A percentile compares a stretch with the other conserved stretches of the same genome.
Conservation (phyloP, 2,329 filamentous ascomycete genomes). For the Ascochyta viciae-villosae region DNA sequence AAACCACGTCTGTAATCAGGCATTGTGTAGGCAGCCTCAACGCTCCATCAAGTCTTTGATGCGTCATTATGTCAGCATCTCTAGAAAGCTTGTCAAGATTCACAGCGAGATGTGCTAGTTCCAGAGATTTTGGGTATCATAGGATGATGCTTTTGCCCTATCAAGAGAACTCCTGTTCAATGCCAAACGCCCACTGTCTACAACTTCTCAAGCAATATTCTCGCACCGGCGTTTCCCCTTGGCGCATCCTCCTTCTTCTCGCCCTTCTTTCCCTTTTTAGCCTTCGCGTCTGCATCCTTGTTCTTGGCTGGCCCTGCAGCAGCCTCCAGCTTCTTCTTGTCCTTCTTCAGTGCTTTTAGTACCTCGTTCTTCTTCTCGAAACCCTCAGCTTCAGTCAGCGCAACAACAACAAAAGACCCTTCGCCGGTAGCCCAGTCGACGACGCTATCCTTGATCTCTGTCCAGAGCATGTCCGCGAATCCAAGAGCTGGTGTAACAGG, state of each 20-base stretch:
- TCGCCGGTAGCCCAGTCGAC: constrained; percentile 85
- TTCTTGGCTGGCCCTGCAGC: constrained; percentile 58
- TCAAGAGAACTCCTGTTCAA: constrained; percentile 9
- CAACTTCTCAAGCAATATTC: constrained; percentile 54
- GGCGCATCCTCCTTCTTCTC: constrained; percentile 46
- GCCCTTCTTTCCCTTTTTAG: constrained; percentile 48
- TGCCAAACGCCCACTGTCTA: constrained; percentile 20
- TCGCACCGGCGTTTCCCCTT: constrained; percentile 56
- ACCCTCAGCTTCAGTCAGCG: constrained; percentile 74
- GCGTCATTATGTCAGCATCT: not conserved
- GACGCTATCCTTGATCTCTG: constrained; percentile 75
- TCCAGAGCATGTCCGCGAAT: constrained; percentile 84
- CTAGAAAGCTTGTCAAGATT: not conserved
- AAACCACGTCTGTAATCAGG: not conserved
- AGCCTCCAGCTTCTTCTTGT: constrained; percentile 73
- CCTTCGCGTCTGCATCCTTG: constrained; percentile 26
- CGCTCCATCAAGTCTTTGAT: not conserved
- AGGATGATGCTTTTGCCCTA: constrained; percentile 15
- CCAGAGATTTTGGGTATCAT: constrained; percentile 8
- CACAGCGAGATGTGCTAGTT: not conserved
- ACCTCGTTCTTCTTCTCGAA: constrained; percentile 73
- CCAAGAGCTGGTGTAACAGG: constrained; percentile 76
- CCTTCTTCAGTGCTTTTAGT: constrained; percentile 73
- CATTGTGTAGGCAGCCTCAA: not conserved
- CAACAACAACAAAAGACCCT: constrained; percentile 86